Percentiles rank a stretch among this genome's conserved stretches.
Conservation (phyloP, 192 early-diverging fungal species). For the Podila verticillata region DNA sequence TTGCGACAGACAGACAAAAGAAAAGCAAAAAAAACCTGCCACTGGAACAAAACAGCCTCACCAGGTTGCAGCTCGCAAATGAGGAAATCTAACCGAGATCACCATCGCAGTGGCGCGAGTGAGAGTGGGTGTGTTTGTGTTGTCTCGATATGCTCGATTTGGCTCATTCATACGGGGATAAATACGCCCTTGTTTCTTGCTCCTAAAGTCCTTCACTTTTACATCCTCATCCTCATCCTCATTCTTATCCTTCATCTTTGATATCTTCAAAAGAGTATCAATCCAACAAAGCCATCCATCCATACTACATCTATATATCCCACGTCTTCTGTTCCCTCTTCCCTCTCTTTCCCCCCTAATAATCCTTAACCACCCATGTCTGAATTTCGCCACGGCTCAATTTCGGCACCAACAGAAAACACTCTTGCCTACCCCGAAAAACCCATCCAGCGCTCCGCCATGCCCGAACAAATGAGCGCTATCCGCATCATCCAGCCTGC, state of each 20-base stretch:
- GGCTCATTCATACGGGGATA: too few relatives aligned
- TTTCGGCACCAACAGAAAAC: neutral
- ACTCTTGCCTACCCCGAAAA: constrained; percentile 1
- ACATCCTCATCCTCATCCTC: neutral
- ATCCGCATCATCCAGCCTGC: constrained; percentile 41
- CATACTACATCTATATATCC: neutral
- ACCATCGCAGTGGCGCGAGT: too few relatives aligned
- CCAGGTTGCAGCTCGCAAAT: too few relatives aligned
- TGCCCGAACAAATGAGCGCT: constrained; percentile 8
- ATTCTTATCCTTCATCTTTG: neutral
- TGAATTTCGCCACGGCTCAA: neutral
- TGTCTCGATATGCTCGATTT: too few relatives aligned
- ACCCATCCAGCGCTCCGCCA: neutral
- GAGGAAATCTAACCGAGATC: too few relatives aligned
- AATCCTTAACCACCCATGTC: neutral
- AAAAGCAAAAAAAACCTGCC: too few relatives aligned
- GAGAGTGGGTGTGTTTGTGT: too few relatives aligned
- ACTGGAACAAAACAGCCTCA: too few relatives aligned
- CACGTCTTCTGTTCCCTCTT: neutral
- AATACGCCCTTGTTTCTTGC: too few relatives aligned
- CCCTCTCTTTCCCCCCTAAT: neutral
- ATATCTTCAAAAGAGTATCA: too few relatives aligned
- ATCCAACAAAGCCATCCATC: too few relatives aligned
- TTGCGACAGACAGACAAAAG: too few relatives aligned
- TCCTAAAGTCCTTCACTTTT: neutral